These are phyloP conservation scores for Akanthomyces muscarius DNA, from an alignment of 2,329 filamentous ascomycete genomes.

Conservation along the genomic window DNA sequence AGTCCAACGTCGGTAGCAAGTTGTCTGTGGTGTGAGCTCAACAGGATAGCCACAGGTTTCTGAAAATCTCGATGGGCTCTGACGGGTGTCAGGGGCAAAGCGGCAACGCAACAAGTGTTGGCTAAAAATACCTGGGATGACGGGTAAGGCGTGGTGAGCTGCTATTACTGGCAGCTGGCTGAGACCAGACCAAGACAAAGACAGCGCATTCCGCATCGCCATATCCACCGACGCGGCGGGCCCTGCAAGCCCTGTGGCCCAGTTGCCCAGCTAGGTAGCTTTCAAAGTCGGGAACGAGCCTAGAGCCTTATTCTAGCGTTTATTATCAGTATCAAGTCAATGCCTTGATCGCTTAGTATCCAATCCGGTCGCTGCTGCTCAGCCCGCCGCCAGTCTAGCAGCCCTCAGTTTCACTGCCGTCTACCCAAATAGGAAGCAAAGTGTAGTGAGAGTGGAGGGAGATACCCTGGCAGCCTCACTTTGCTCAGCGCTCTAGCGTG, in stretches of 20 bases:
- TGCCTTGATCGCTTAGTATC: not conserved
- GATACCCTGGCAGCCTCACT: not conserved
- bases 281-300: conserved; percentile 2
- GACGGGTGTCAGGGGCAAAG: not conserved
- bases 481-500: not conserved
- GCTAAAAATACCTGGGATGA: not conserved
- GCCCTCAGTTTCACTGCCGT: not conserved
- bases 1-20: too few species aligned
- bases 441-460: not conserved
- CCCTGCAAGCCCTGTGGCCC: not conserved
- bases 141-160: not conserved
- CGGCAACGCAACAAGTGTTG: not conserved
- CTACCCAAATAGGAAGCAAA: not conserved
- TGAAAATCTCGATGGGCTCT: not conserved
- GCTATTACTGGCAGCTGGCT: not conserved
- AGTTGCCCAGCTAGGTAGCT: not conserved
- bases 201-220: not conserved
- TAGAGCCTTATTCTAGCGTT: not conserved
- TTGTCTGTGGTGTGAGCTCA: not conserved
- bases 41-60: not conserved
- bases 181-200: not conserved
- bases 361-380: not conserved
- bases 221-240: not conserved
- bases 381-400: not conserved
- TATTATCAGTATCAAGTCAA: not conserved